phyloP scores from a whole-genome alignment of 768 basidiomycete genomes.

The Melanogaster broomeanus region DNA sequence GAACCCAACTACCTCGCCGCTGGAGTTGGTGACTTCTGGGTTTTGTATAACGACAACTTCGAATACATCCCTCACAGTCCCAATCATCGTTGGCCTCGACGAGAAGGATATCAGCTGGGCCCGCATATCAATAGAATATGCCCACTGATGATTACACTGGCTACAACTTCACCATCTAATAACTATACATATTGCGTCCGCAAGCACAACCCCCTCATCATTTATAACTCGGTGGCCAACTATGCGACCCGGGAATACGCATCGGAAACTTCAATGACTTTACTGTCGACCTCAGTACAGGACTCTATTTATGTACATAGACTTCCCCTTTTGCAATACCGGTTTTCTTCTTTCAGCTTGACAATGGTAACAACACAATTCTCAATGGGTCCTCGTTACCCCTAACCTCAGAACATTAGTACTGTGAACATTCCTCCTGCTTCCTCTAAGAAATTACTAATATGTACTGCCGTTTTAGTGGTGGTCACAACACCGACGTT shows the following conservation, averaged over 20 bases:
- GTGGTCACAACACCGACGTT: conserved; percentile 59
- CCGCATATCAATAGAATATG: conserved; percentile 59
- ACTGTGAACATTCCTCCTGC: background rate
- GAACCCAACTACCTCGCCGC: conserved; percentile 54
- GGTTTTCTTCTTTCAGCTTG: conserved; percentile 12
- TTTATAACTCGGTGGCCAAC: conserved; percentile 50
- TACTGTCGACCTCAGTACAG: conserved; percentile 53
- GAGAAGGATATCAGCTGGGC: conserved; percentile 61
- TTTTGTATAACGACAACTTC: no score
- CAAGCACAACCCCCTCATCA: conserved; percentile 54
- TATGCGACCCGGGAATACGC: conserved; percentile 28
- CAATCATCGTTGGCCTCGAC: conserved; percentile 60
- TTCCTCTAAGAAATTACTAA: no score
- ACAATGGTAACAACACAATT: conserved; percentile 44
- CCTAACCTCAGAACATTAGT: conserved; percentile 47
- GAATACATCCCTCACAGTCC: conserved; percentile 42
- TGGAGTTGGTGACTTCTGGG: conserved; percentile 55
- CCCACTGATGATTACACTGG: conserved; percentile 48
- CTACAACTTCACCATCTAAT: no score
- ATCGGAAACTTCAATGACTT: conserved; percentile 65
- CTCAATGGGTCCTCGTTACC: conserved; percentile 64
- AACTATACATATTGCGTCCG: no score
- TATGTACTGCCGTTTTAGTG: conserved; percentile 37
- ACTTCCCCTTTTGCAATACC: no score
- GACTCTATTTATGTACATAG: background rate